A percentile compares a stretch with the other conserved stretches of the same genome.
Evolutionary conservation across 1,139 yeast species (phyloP).

Genomic region (Yamadazyma membranifaciens): DNA sequence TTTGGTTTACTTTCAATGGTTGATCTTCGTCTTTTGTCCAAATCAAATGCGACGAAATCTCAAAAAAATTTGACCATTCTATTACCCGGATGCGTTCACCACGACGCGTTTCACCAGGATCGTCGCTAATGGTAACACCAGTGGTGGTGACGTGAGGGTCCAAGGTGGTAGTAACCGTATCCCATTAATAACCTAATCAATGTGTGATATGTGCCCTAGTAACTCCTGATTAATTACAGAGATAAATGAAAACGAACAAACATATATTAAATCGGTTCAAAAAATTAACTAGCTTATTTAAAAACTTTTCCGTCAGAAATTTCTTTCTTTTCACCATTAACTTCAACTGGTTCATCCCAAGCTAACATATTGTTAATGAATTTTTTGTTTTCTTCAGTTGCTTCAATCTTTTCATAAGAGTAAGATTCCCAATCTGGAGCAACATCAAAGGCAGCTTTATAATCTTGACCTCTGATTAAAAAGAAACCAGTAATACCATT

Average conservation of each 20-base stretch:
- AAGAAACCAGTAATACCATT: conserved; percentile 97
- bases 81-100: background rate
- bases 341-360: conserved; percentile 51
- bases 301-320: conserved; percentile 54
- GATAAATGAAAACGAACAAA: too few relatives aligned
- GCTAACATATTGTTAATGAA: conserved; percentile 51
- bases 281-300: conserved; percentile 28
- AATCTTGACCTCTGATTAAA: conserved; percentile 93
- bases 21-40: conserved; percentile 1
- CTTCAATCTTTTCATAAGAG: conserved; percentile 44
- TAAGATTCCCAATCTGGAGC: conserved; percentile 98
- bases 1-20: background rate
- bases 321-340: conserved; percentile 45
- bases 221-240: too few relatives aligned
- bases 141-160: too few relatives aligned
- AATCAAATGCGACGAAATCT: background rate
- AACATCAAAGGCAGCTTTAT: conserved; percentile 88
- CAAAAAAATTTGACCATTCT: background rate
- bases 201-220: too few relatives aligned
- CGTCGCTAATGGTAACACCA: too few relatives aligned
- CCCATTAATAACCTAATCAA: too few relatives aligned
- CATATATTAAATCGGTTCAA: too few relatives aligned
- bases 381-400: conserved; percentile 31
- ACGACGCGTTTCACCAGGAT: too few relatives aligned
- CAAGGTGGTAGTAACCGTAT: too few relatives aligned